Evolutionary conservation across 1,284 basidiomycete species (phyloP), one percentile per base, ranked within the genome.

Genomic region (Waitea zeae): DNA sequence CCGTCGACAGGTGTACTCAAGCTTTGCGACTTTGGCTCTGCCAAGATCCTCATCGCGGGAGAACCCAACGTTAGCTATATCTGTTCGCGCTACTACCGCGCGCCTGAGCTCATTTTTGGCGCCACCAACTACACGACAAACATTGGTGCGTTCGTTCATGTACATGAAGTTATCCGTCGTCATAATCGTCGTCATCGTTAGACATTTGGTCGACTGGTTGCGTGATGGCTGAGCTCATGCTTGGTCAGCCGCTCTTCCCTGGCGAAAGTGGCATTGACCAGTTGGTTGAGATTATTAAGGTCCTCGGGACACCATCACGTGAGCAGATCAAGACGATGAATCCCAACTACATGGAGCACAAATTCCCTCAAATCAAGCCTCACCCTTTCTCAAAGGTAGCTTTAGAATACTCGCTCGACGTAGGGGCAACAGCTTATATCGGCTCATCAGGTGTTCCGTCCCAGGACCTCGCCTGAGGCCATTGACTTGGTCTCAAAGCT

Each of bases 291-390:
- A 99, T 99, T 51, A 99, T 99, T 79, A 99, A 99, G 61, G 90
- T 99, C 30, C 74, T 99, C 41, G 93, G 93, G 14, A 99, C 95
- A 15, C 93, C 93, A 1, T 93, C 93, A 39, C 69, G 93, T 46
- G 95, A 98, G 54, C 95, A 99, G 60, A 99, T 99, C 73, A 97
- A 97, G 79, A 97, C 95, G 46, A 99, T 99, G 93, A 99, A 99
- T 61, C 93, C 95, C 34, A 93, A 93, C 63, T 99, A 99, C 63
- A 98, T 98, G 95, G 95, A 99, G 57, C 93, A 99, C 75, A 97
- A 97, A 59, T 99, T 99, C 69, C 93, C 93, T 5, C 93, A 98
- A 60, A 99, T 99, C 66, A 93, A 95, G 56, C 89, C 92, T 26
- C 87, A 95, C 53, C 87, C 88, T 1, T 92, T 92, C 67, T 81